These are phyloP conservation scores for Sophora flavescens DNA, from an alignment of 306 rosid species.

Conservation along the genomic window DNA sequence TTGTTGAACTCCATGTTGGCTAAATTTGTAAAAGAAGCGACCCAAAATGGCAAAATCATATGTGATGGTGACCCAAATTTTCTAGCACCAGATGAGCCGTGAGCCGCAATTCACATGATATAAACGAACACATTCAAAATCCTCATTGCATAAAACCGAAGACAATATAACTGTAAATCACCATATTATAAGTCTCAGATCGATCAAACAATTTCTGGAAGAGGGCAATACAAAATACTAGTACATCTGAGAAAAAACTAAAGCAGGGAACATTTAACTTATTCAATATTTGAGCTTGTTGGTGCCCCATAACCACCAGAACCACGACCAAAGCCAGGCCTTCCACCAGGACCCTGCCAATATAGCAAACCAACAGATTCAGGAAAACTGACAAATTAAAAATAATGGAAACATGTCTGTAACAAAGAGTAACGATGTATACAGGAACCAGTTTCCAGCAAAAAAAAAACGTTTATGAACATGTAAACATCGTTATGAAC, in stretches of 20 bases:
- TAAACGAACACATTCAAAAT: slow-evolving; percentile 23
- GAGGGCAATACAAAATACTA: slow-evolving; percentile 16
- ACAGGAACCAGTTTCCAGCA: neutral
- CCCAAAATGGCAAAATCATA: too few species aligned
- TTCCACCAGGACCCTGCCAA: slow-evolving; percentile 71
- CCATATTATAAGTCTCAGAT: neutral
- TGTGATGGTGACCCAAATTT: too few species aligned
- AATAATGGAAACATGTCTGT: neutral
- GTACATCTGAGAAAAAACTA: neutral
- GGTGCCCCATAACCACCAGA: slow-evolving; percentile 64
- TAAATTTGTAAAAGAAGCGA: too few species aligned
- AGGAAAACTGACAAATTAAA: neutral
- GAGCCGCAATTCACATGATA: neutral
- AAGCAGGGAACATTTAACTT: slow-evolving; percentile 24
- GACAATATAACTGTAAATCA: too few species aligned
- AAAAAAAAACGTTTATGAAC: neutral
- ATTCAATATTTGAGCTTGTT: slow-evolving; percentile 61
- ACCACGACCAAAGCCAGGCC: slow-evolving; percentile 82
- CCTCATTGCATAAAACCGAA: slow-evolving; percentile 20
- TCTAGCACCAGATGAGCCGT: neutral
- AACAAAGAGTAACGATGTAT: neutral
- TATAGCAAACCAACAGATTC: neutral
- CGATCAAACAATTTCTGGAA: slow-evolving; percentile 37
- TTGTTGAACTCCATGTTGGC: too few species aligned
- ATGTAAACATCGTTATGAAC: too few species aligned